Percentiles rank a stretch among this genome's conserved stretches.
phyloP scores from a whole-genome alignment of 768 basidiomycete species.

The Amanita polypyramis region DNA sequence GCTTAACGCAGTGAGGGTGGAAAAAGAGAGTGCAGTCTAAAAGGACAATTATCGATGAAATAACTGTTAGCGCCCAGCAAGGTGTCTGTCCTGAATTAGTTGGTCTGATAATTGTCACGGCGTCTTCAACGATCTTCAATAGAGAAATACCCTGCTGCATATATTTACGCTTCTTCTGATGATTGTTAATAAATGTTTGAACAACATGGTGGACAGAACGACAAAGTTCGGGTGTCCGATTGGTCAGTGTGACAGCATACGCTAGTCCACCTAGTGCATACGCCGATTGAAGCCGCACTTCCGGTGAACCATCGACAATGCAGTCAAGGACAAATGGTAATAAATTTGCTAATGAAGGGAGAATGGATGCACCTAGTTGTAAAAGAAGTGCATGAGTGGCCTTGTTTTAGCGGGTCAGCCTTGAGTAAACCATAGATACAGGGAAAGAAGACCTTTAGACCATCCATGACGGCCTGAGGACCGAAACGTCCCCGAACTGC shows the following conservation, averaged over 20 bases:
- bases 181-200: slow-evolving; percentile 16
- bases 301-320: slow-evolving; percentile 18
- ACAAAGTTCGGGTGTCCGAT: slow-evolving; percentile 7
- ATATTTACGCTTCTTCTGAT: slow-evolving; percentile 6
- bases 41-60: slow-evolving; percentile 38
- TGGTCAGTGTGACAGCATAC: slow-evolving; percentile 22
- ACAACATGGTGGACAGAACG: slow-evolving; percentile 17
- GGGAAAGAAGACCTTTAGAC: slow-evolving; percentile 19
- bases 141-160: slow-evolving; percentile 13
- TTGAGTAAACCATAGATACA: background rate
- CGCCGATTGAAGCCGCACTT: slow-evolving; percentile 39
- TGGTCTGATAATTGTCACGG: slow-evolving; percentile 16
- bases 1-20: slow-evolving; percentile 25
- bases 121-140: slow-evolving; percentile 15
- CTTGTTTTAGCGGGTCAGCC: slow-evolving; percentile 13
- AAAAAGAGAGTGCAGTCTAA: slow-evolving; percentile 32
- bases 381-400: slow-evolving; percentile 24
- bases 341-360: slow-evolving; percentile 36
- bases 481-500: slow-evolving; percentile 22
- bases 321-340: slow-evolving; percentile 28
- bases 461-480: slow-evolving; percentile 22
- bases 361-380: slow-evolving; percentile 34
- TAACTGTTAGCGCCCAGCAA: slow-evolving; percentile 32
- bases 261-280: slow-evolving; percentile 48
- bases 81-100: slow-evolving; percentile 17